Base-by-base conservation (phyloP, 1,139 yeast genomes). In the Suhomyces kunorum region DNA sequence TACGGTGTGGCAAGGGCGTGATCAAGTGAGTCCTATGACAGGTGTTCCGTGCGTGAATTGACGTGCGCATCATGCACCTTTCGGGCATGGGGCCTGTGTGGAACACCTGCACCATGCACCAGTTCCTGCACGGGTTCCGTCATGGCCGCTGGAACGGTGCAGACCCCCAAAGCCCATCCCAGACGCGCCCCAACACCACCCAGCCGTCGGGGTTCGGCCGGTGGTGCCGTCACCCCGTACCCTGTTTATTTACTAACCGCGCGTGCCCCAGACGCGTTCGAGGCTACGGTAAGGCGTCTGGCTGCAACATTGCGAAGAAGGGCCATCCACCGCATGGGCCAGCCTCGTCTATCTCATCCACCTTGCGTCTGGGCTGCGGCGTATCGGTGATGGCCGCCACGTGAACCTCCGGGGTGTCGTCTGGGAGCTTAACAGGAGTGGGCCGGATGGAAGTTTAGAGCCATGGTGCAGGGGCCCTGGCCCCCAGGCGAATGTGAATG, bases 331-430 rank as follows among this genome's bases (percentile, higher is more conserved):
- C 24, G 32, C 32, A 28, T n/a, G 18, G 24, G 32, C 24, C 13
- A 17, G 32, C 32, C 30, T 28, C 32, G 32, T 28, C 32, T 28
- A 28, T 18, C 32, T 28, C 24, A 18, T 18, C 24, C 8, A 18
- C 24, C 24, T 17, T 18, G 24, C 32, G 22, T 11, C 9, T 8
- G 9, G 22, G 22, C 9, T 20, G 22, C 22, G 22, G 11, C 22
- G 7, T 20, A 20, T 20, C 22, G 22, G 8, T 20, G 11, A 4
- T 20, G 9, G 22, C 5, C 22, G 8, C 22, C 22, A 20, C 11
- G 7, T 20, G 22, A 20, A 8, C 9, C 9, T 20, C 22, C 22
- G 22, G 9, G 9, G 22, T 20, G 11, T 24, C 27, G 27, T 24
- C 27, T 24, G 6, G n/a, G 27, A 24, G 27, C 9, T 20, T 20